phyloP scores from a whole-genome alignment of 2,329 filamentous ascomycete genomes.

The Aspergillus oerlinghausenensis region DNA sequence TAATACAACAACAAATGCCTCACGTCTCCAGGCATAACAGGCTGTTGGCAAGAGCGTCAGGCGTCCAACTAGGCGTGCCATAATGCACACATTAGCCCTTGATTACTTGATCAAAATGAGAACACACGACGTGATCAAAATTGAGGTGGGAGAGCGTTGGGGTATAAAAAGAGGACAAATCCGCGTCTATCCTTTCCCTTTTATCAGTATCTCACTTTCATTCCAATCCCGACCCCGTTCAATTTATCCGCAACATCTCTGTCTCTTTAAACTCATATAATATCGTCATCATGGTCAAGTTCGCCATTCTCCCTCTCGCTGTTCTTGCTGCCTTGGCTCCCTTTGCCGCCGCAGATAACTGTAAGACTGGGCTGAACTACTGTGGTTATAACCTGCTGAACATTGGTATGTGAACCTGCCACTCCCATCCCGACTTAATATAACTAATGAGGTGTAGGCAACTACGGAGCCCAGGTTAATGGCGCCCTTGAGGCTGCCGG shows the following conservation, averaged over 20 bases:
- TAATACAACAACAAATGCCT: background rate
- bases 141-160: background rate
- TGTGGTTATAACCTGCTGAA: conserved; percentile 7
- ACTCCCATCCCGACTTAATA: background rate
- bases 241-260: background rate
- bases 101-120: background rate
- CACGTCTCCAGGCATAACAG: background rate
- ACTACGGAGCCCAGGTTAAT: conserved; percentile 5
- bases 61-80: background rate
- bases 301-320: background rate
- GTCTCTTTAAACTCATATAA: background rate
- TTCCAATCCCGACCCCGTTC: background rate
- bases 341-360: conserved; percentile 5
- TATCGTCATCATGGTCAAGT: conserved; percentile 3
- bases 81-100: background rate
- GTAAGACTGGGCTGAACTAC: conserved; percentile 7
- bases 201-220: background rate
- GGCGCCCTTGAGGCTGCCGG: conserved; percentile 1
- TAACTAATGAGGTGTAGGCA: conserved; percentile 1
- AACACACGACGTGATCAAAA: background rate
- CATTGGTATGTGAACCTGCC: conserved; percentile 2
- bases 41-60: background rate
- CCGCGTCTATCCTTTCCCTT: background rate
- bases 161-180: background rate
- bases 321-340: conserved; percentile 1